Base-by-base conservation (phyloP, 228 moss, liverwort and hornwort species). In the Sphagnum fallax region DNA sequence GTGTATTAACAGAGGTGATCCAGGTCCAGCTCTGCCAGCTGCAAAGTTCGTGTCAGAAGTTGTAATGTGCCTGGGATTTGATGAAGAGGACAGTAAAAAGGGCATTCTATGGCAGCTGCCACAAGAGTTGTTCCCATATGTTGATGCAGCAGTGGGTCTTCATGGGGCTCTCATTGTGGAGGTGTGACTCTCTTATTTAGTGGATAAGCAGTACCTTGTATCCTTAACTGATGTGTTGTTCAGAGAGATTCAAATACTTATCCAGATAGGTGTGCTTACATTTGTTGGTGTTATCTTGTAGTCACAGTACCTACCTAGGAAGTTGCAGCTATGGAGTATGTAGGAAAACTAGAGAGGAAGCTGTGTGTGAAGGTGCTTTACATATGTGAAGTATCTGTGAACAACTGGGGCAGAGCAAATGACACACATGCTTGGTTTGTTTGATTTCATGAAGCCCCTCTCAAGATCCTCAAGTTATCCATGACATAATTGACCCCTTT, bases 31-130 rank as follows among this genome's bases (percentile, higher is more conserved):
- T 8, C 64, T 84, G 59, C 66, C 84, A 55, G 77, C 79, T 75
- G 81, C 84, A 53, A 84, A 64, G 60, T 75, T 88, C 16, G 61
- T 88, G 67, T 79, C 82, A n/a, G 88, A 84, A 69, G 73, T 71
- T 57, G 77, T 82, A 18, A 64, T 80, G 64, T 84, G 88, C 64
- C 72, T 79, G 32, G 81, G 84, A 61, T 81, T 82, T 61, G 71
- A 72, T 52, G 75, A 84, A 61, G 74, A 84, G 65, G 88, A 84
- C 5, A 68, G 70, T 72, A 82, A 77, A 13, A 81, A 75, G 55
- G 81, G 73, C 53, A 71, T 81, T 68, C 16, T 67, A 48, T 88
- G 88, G 88, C 76, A 75, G 69, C 64, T 88, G 16, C 77, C 75
- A 51, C 63, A 51, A 16, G 82, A 80, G 13, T 64, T 88, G 67